Evolutionary conservation across 768 basidiomycete species (phyloP), one percentile per base, ranked within the genome.

Genomic region (Guyanaporus albipodus): DNA sequence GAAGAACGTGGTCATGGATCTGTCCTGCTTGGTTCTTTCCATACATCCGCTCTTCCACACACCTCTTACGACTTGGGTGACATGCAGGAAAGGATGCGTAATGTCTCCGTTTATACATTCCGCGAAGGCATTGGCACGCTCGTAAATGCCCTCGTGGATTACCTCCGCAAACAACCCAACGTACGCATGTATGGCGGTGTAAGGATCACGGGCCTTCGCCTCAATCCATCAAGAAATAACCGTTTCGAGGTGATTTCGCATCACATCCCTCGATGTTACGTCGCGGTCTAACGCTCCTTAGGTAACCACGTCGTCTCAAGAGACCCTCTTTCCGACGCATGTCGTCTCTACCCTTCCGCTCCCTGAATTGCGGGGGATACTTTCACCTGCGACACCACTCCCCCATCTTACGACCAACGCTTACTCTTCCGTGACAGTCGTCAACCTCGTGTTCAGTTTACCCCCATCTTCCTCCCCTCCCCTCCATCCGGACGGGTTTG

Each of bases 401-500:
- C 85, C 90, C 0, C 75, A 90, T 53, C 76, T 94, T 14, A 73
- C 66, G 5, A 64, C 73, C n/a, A 92, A 90, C 61, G 77, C 84
- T 0, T 72, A 75, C 31, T 84, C 92, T 19, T 84, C 86, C 9
- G 91, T 97, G 47, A 82, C 79, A n/a, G 90, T 96, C 29, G 70
- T 93, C 55, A 95, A 91, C 70, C 72, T 98, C 59, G 78, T 97
- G 53, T 97, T 95, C 70, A 70, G 81, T 35, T 60, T 63, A 24
- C 44, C 62, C 52, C 61, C 76, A 24, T 63, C 70, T 19, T 42
- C 56, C 28, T 59, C 68, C 46, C 48, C 62, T 19, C 57, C 62
- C 19, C 74, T 94, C 39, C 86, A 91, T 56, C 91, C 92, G 0
- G 74, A 75, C 2, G 95, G 95, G 4, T 99, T 97, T 62, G 95